Evolutionary conservation across 2,329 filamentous ascomycete species (phyloP), one percentile per base, ranked within the genome.

Genomic region (Nigrospora osmanthi): DNA sequence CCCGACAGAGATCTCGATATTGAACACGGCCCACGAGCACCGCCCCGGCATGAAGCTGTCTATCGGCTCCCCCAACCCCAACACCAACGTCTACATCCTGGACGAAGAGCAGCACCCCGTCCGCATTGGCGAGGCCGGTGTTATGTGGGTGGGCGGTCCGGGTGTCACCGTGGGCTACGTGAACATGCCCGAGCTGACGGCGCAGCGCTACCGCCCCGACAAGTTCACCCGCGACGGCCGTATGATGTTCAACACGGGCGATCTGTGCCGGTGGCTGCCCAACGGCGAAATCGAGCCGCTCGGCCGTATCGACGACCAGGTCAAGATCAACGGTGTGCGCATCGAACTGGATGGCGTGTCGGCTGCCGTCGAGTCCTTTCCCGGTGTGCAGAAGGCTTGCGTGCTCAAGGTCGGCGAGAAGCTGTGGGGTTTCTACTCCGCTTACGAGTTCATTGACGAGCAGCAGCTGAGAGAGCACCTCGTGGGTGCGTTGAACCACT

Each of bases 261-360:
- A 65, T 42, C 52, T 62, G 11, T 59, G 49, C 11, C 47, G 48
- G n/a, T 61, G 60, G 19, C 43, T 56, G 35, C 45, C 47, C 9
- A 52, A 61, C 42, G 56, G 59, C 13, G 42, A 36, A 35, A 50
- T 66, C 15, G 40, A 56, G 6, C 62, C 57, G 39, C 44, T 69
- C 38, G 71, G 71, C 40, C 63, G 72, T 38, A 68, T 68, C 46
- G 71, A 74, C 52, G 64, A 63, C 2, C 71, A 74, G 52, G 62
- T 73, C 40, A 75, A 75, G 53, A 56, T 75, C 16, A 63, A 67
- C 28, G 76, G 75, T 38, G 72, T 62, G 40, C 50, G 69, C 49
- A 59, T 70, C 50, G 75, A 66, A 57, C 57, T 68, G 43, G 69
- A 64, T 11, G 71, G 39, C 12, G 39, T 41, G 10, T 41, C 39